Percentiles rank a stretch among this genome's conserved stretches.
phyloP scores from a whole-genome alignment of 2,329 filamentous ascomycete genomes.

The Cryoendolithus antarcticus region DNA sequence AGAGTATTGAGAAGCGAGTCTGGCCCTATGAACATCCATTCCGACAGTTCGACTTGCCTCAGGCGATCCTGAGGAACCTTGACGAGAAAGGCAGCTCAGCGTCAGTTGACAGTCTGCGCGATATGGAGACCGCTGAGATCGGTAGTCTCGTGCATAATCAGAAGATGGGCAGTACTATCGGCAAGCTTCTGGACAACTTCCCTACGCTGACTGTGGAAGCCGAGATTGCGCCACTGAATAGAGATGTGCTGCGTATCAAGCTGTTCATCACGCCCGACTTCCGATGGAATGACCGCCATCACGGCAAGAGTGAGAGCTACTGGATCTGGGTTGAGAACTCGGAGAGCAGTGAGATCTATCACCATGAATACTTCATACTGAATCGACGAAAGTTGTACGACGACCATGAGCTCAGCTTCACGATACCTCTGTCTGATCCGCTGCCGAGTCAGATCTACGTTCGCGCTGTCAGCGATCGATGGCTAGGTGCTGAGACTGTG shows the following conservation, averaged over 20 bases:
- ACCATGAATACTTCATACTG: constrained; percentile 93
- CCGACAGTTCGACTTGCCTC: constrained; percentile 84
- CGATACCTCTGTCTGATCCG: constrained; percentile 86
- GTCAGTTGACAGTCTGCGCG: constrained; percentile 71
- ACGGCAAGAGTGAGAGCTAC: constrained; percentile 90
- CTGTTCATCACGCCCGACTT: constrained; percentile 87
- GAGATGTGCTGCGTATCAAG: constrained; percentile 85
- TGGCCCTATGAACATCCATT: constrained; percentile 95
- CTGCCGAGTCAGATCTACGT: constrained; percentile 94
- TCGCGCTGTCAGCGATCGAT: constrained; percentile 87
- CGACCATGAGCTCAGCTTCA: constrained; percentile 96
- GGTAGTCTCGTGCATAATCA: constrained; percentile 84
- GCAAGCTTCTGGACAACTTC: constrained; percentile 76
- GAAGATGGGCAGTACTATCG: constrained; percentile 72
- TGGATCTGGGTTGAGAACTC: constrained; percentile 99
- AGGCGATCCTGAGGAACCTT: constrained; percentile 69
- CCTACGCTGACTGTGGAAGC: constrained; percentile 77
- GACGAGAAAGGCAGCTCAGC: constrained; percentile 63
- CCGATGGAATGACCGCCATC: constrained; percentile 82
- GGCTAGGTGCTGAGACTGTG: constrained; percentile 93
- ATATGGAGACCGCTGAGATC: constrained; percentile 89
- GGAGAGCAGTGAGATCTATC: constrained; percentile 93
- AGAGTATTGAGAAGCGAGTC: constrained; percentile 90
- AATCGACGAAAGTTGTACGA: constrained; percentile 82
- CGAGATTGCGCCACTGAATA: constrained; percentile 88